A percentile compares a stretch with the other conserved stretches of the same genome.
phyloP scores from a whole-genome alignment of 768 basidiomycete species.

The Serendipita sp. region DNA sequence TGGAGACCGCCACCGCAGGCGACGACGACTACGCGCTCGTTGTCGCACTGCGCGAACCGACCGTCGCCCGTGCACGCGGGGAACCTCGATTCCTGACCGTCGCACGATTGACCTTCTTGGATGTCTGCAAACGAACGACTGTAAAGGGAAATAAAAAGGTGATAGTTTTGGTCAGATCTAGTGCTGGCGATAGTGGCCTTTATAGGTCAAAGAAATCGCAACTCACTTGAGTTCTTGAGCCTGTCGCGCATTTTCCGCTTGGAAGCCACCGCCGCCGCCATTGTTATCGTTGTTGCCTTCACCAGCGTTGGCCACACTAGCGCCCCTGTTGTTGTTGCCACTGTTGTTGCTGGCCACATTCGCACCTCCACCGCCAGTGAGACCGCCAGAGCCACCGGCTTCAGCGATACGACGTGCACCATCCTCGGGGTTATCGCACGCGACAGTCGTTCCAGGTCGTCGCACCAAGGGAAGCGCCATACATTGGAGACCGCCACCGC shows the following conservation, averaged over 20 bases:
- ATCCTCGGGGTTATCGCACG: constrained; percentile 37
- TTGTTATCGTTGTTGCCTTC: not conserved
- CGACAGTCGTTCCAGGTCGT: constrained; percentile 33
- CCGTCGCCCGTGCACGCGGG: constrained; percentile 8
- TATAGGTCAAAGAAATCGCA: too few species aligned
- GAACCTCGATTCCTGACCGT: not conserved
- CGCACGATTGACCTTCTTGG: not conserved
- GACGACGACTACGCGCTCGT: constrained; percentile 29
- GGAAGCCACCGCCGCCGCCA: not conserved
- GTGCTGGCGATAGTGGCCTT: too few species aligned
- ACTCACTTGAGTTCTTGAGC: not conserved
- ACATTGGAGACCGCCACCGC: constrained; percentile 23
- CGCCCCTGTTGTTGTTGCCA: not conserved
- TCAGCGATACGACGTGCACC: constrained; percentile 30
- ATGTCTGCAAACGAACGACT: not conserved
- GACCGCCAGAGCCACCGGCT: constrained; percentile 31
- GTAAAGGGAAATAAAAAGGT: not conserved
- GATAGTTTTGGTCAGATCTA: not conserved
- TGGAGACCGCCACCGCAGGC: constrained; percentile 19
- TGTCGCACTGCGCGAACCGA: constrained; percentile 37
- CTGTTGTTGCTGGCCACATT: not conserved
- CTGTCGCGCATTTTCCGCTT: not conserved
- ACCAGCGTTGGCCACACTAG: not conserved
- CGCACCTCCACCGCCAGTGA: constrained; percentile 10
- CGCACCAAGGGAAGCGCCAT: constrained; percentile 38